Evolutionary conservation across 805 yeast species (phyloP).

Genomic region (Yamadazyma sp.): DNA sequence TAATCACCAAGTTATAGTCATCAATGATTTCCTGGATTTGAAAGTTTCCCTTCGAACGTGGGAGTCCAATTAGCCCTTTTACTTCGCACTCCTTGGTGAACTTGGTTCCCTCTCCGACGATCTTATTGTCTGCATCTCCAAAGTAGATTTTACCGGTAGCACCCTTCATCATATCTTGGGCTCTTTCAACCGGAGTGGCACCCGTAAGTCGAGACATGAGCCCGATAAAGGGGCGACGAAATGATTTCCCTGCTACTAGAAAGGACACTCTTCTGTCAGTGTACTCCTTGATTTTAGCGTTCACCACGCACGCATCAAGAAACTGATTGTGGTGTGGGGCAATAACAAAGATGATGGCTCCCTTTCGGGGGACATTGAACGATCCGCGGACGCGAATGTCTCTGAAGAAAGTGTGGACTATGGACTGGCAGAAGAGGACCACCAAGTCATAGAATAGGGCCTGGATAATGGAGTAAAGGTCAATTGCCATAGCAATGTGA

Average conservation of each 20-base stretch:
- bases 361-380: conserved; percentile 37
- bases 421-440: conserved; percentile 32
- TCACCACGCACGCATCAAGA: conserved; percentile 39
- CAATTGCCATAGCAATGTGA: too few species aligned
- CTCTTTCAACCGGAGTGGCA: conserved; percentile 43
- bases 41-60: conserved; percentile 35
- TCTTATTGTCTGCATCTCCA: conserved; percentile 17
- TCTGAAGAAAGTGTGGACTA: conserved; percentile 41
- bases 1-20: conserved; percentile 11
- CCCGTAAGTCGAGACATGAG: conserved; percentile 30
- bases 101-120: conserved; percentile 34
- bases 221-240: conserved; percentile 32
- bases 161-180: conserved; percentile 36
- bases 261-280: conserved; percentile 34
- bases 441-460: conserved; percentile 24
- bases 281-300: conserved; percentile 33
- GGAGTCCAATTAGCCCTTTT: conserved; percentile 39
- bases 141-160: conserved; percentile 30
- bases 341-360: conserved; percentile 40
- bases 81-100: conserved; percentile 33
- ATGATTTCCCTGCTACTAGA: conserved; percentile 39
- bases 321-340: conserved; percentile 48
- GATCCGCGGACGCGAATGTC: conserved; percentile 40
- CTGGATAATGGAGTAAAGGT: conserved; percentile 3
- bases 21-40: conserved; percentile 22